Percentiles rank a stretch among this genome's conserved stretches.
Conservation (phyloP, 1,139 yeast species). For the Hemisphaericaspora xylanilytica region DNA sequence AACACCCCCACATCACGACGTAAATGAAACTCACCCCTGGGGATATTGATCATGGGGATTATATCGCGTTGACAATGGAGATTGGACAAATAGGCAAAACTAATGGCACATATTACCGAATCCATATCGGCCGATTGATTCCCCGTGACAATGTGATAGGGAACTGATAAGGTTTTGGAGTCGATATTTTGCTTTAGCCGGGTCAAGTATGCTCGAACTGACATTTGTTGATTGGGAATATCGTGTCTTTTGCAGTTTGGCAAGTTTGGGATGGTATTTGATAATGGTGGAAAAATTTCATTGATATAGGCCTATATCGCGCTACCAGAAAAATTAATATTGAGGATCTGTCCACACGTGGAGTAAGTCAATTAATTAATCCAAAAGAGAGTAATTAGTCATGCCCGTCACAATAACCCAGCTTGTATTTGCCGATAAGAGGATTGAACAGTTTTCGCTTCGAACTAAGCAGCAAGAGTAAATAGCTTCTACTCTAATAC, state of each 20-base stretch:
- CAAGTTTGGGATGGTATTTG: neutral
- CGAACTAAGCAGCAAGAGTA: too few species aligned
- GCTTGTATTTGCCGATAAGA: neutral
- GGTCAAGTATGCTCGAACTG: conserved; percentile 23
- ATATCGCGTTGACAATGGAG: conserved; percentile 19
- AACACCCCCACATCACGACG: conserved; percentile 69
- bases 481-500: too few species aligned
- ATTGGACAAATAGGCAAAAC: conserved; percentile 58
- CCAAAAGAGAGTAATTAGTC: too few species aligned
- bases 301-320: neutral
- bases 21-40: conserved; percentile 59
- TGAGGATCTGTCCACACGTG: too few species aligned
- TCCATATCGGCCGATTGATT: conserved; percentile 87
- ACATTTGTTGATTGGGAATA: conserved; percentile 15
- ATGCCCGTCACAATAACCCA: neutral
- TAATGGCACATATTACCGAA: conserved; percentile 73
- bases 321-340: too few species aligned
- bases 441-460: neutral
- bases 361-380: too few species aligned
- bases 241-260: too few species aligned
- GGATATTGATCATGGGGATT: conserved; percentile 74
- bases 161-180: conserved; percentile 14
- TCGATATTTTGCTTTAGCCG: conserved; percentile 21
- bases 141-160: conserved; percentile 63
- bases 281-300: neutral